These are phyloP conservation scores for Candida tibetensis DNA, from an alignment of 805 yeast genomes.

Conservation along the genomic window DNA sequence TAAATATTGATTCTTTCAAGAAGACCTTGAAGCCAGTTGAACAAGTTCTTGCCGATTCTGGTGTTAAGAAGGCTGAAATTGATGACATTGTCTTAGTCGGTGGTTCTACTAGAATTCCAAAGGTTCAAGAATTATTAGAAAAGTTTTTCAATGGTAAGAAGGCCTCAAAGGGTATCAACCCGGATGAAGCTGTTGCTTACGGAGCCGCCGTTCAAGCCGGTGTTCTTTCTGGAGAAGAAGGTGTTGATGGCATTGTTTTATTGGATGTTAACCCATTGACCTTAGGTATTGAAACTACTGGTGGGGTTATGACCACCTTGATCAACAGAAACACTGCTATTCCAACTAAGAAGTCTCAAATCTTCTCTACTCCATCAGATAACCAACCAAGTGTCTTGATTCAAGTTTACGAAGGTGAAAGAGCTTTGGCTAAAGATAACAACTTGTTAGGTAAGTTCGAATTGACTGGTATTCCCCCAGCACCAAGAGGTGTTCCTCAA, in stretches of 20 bases:
- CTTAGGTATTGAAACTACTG: constrained; percentile 99
- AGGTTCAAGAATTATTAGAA: constrained; percentile 47
- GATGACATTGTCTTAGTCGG: constrained; percentile 49
- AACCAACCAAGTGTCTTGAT: constrained; percentile 98
- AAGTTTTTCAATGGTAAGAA: constrained; percentile 46
- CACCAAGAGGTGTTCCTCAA: constrained; percentile 99
- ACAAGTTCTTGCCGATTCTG: constrained; percentile 45
- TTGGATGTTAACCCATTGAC: constrained; percentile 98
- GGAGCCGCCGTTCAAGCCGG: constrained; percentile 99
- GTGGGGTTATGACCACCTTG: constrained; percentile 98
- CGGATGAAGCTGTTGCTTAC: constrained; percentile 51
- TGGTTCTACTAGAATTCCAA: constrained; percentile 51
- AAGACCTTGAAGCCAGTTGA: constrained; percentile 47
- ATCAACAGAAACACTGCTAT: constrained; percentile 99
- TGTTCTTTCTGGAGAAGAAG: constrained; percentile 93
- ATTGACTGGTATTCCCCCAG: constrained; percentile 96
- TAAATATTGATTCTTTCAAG: constrained; percentile 44
- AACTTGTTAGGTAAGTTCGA: constrained; percentile 97
- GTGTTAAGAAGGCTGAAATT: constrained; percentile 43
- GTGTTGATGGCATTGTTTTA: constrained; percentile 91
- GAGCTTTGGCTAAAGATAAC: constrained; percentile 98
- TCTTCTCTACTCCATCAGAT: constrained; percentile 98
- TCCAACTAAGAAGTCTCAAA: constrained; percentile 98
- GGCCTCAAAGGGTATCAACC: constrained; percentile 48
- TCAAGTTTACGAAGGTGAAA: constrained; percentile 99